Conservation (phyloP, 2,329 filamentous ascomycete genomes). For the Calonectria fujianensis region DNA sequence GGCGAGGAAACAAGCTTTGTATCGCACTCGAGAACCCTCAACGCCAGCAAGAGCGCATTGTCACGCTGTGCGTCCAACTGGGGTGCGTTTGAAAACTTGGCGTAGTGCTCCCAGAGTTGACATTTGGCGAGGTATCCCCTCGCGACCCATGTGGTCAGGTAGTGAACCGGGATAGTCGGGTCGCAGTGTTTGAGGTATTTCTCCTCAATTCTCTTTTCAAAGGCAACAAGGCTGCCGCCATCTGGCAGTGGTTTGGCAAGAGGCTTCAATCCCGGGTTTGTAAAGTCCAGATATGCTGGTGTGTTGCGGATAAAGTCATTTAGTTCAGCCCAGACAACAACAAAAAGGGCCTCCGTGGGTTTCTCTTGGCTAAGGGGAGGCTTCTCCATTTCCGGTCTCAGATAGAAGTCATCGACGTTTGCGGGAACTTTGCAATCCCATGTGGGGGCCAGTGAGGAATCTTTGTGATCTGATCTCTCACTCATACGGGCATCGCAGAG, state of each 20-base stretch:
- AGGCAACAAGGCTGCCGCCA: background rate
- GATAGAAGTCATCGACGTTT: constrained; percentile 68
- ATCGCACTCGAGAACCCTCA: constrained; percentile 62
- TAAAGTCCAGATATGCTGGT: constrained; percentile 59
- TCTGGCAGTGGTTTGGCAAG: constrained; percentile 35
- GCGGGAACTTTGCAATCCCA: constrained; percentile 66
- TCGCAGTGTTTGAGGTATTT: constrained; percentile 66
- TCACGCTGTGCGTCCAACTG: constrained; percentile 57
- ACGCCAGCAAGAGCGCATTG: constrained; percentile 55
- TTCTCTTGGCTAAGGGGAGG: constrained; percentile 52
- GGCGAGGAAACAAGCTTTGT: constrained; percentile 57
- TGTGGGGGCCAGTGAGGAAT: constrained; percentile 55
- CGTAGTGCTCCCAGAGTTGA: constrained; percentile 70
- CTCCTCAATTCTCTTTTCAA: constrained; percentile 60
- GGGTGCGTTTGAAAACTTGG: constrained; percentile 46
- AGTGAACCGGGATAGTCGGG: constrained; percentile 62
- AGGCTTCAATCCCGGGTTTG: constrained; percentile 53
- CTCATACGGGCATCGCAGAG: constrained; percentile 74
- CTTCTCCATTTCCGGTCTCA: constrained; percentile 64
- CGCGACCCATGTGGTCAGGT: constrained; percentile 56
- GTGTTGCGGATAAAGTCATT: constrained; percentile 62
- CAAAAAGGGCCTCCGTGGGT: constrained; percentile 65
- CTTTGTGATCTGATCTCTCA: constrained; percentile 67
- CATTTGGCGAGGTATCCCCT: constrained; percentile 65
- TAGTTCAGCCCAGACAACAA: constrained; percentile 63